Base-by-base conservation (phyloP, 169 alveolate species). In the Cryptosporidium felis region DNA sequence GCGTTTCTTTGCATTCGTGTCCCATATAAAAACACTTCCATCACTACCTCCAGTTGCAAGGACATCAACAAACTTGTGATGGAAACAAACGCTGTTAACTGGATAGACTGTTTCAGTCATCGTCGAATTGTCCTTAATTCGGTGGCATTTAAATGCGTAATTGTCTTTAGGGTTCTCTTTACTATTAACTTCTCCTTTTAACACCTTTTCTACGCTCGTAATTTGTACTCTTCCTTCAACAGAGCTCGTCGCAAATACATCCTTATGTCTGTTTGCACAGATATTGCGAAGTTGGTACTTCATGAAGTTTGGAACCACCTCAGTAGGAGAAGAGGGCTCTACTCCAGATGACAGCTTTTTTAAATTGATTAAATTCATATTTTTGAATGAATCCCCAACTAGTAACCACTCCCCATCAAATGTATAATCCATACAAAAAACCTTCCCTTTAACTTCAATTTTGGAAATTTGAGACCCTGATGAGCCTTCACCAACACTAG, bases 11-110 rank as follows among this genome's bases (percentile, higher is more conserved):
- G 85, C 85, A 36, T 10, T 53, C 14, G 74, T 74, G 16, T 74
- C 85, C 85, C 85, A 74, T n/a, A 74, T 18, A 56, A 53, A 74
- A 21, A 74, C 67, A 9, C 67, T 58, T 12, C 62, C 74, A 36
- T 74, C 85, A 21, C 85, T 74, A 30, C 85, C 85, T 4, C 85
- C 85, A 21, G 85, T 74, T 41, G 85, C 66, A 14, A 74, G 32
- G 8, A 74, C 61, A 49, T 74, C 41, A 36, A 59, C 28, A 41
- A 38, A 74, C 32, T 53, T 34, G 28, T 46, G 49, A 53, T 74
- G 66, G 23, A 36, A 74, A 30, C 85, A 74, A 6, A 74, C 60
- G 5, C 62, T 51, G 38, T 74, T 74, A 36, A 74, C 67, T 3
- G 85, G 85, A 32, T 74, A 74, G 28, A 74, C 56, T 26, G 56